Percentiles rank a stretch among this genome's conserved stretches.
Evolutionary conservation across 2,329 filamentous ascomycete genomes (phyloP).

Genomic region (Apiospora marii): DNA sequence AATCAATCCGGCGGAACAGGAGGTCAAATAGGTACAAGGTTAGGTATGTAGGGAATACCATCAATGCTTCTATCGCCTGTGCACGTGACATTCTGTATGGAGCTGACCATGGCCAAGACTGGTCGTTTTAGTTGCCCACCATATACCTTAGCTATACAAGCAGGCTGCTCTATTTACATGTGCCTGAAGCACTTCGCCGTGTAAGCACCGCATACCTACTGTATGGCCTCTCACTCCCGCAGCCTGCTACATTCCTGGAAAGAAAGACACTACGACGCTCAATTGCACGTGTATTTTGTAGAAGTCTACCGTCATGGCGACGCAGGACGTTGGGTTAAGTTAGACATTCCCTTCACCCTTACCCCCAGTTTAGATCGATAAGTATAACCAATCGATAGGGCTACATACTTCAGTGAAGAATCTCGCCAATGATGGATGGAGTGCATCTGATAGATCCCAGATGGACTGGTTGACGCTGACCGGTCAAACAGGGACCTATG

Average conservation of each 20-base stretch:
- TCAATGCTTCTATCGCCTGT: neutral
- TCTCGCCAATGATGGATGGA: neutral
- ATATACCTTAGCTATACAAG: neutral
- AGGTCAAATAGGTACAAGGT: neutral
- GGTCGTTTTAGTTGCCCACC: too few species aligned
- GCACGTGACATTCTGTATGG: neutral
- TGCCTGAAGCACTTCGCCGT: neutral
- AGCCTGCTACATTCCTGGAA: neutral
- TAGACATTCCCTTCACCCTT: neutral
- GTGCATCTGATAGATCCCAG: neutral
- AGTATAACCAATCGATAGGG: neutral
- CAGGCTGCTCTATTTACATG: neutral
- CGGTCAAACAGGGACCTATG: slow-evolving; percentile 8
- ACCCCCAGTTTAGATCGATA: neutral
- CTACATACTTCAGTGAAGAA: neutral
- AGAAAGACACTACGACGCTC: neutral
- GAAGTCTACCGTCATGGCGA: too few species aligned
- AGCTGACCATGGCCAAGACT: neutral
- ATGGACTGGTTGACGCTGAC: neutral
- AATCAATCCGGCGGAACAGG: neutral
- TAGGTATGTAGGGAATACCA: neutral
- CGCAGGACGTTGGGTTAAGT: neutral
- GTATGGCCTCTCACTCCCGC: neutral
- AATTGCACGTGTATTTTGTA: neutral
- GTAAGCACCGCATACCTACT: neutral